Conservation (phyloP, 768 basidiomycete species). For the Trametes meyenii region DNA sequence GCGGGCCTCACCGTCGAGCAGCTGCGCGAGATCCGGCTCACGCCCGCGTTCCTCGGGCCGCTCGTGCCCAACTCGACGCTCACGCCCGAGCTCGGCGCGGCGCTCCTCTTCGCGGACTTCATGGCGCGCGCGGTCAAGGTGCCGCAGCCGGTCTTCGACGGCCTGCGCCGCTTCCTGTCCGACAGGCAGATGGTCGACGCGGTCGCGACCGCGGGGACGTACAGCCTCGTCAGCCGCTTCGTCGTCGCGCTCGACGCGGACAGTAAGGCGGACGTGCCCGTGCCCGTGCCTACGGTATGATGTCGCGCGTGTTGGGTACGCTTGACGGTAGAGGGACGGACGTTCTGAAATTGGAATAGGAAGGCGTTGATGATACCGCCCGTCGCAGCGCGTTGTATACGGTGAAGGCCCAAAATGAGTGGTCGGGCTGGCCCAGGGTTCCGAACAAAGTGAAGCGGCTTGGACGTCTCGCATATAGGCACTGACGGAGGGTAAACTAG, state of each 20-base stretch:
- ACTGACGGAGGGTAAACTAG: too few species aligned
- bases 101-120: constrained; percentile 36
- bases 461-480: too few species aligned
- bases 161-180: constrained; percentile 29
- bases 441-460: too few species aligned
- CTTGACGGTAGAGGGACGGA: too few species aligned
- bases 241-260: constrained; percentile 39
- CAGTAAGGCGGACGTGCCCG: constrained; percentile 33
- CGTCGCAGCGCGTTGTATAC: too few species aligned
- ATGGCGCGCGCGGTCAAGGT: constrained; percentile 35
- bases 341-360: too few species aligned
- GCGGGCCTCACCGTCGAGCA: constrained; percentile 37
- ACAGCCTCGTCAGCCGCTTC: constrained; percentile 37
- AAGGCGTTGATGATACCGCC: too few species aligned
- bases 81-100: constrained; percentile 33
- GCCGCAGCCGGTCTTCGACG: constrained; percentile 34
- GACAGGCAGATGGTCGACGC: constrained; percentile 38
- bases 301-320: too few species aligned
- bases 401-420: too few species aligned
- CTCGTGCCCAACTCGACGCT: constrained; percentile 19
- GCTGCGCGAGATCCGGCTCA: constrained; percentile 32
- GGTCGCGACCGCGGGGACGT: constrained; percentile 34
- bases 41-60: constrained; percentile 25
- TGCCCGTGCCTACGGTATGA: constrained; percentile 31
- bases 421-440: too few species aligned